phyloP scores from a whole-genome alignment of 768 basidiomycete species.

The Crassisporium funariophilum region DNA sequence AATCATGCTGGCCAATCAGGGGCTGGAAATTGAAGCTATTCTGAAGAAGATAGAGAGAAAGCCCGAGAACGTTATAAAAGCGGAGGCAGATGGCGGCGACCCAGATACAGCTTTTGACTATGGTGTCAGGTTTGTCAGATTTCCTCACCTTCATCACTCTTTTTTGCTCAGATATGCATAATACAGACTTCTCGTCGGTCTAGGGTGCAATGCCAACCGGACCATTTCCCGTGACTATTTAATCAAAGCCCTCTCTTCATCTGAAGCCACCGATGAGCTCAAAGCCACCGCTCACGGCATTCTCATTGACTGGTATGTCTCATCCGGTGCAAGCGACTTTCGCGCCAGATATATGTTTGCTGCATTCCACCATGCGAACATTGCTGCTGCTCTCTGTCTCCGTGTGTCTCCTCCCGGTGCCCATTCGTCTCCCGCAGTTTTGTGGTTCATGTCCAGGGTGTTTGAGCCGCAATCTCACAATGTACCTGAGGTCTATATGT shows the following conservation, averaged over 20 bases:
- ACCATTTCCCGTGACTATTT: slow-evolving; percentile 15
- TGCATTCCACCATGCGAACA: slow-evolving; percentile 17
- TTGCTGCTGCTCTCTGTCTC: slow-evolving; percentile 9
- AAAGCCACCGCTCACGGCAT: slow-evolving; percentile 13
- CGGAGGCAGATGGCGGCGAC: slow-evolving; percentile 16
- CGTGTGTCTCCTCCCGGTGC: slow-evolving; percentile 5
- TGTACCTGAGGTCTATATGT: slow-evolving; percentile 13
- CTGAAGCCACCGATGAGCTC: slow-evolving; percentile 7
- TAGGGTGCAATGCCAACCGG: slow-evolving; percentile 15
- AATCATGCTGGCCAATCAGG: background rate
- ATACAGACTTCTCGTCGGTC: slow-evolving; percentile 11
- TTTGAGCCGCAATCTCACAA: slow-evolving; percentile 16
- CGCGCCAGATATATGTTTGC: slow-evolving; percentile 11
- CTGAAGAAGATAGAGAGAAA: slow-evolving; percentile 3
- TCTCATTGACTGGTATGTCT: slow-evolving; percentile 17
- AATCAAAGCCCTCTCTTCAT: slow-evolving; percentile 12
- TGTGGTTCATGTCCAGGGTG: slow-evolving; percentile 19
- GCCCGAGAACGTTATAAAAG: slow-evolving; percentile 8
- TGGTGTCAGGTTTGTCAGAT: slow-evolving; percentile 9
- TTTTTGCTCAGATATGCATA: background rate
- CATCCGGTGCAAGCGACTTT: background rate
- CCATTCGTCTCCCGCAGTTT: slow-evolving; percentile 13
- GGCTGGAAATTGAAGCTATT: background rate
- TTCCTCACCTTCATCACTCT: background rate
- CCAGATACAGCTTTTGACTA: slow-evolving; percentile 16